A percentile compares a stretch with the other conserved stretches of the same genome.
Conservation (phyloP, 495 filamentous ascomycete genomes). For the Podospora appendiculata region DNA sequence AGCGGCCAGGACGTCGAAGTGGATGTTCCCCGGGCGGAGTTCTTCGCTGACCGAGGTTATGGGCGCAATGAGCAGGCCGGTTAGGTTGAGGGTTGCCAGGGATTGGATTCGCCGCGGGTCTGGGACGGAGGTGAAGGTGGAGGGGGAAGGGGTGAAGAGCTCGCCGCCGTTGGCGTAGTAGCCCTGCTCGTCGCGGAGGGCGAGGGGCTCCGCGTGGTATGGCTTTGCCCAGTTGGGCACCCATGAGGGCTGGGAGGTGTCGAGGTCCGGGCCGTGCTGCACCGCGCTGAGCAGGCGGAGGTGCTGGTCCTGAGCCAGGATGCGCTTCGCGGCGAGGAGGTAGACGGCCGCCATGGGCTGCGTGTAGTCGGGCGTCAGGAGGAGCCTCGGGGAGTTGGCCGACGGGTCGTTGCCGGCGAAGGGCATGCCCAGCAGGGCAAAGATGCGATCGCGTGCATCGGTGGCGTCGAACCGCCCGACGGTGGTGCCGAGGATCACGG, state of each 20-base stretch:
- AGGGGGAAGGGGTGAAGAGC: background rate
- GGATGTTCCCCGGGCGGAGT: background rate
- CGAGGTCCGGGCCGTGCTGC: constrained; percentile 4
- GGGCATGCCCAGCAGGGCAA: constrained; percentile 6
- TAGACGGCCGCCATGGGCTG: background rate
- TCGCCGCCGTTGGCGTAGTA: constrained; percentile 9
- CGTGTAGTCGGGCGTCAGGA: constrained; percentile 2
- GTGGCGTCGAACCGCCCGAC: constrained; percentile 3
- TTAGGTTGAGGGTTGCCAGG: too few relatives aligned
- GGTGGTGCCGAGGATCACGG: constrained; percentile 3
- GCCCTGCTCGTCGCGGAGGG: constrained; percentile 4
- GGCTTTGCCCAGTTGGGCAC: constrained; percentile 3
- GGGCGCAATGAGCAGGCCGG: too few relatives aligned
- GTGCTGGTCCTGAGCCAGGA: constrained; percentile 6
- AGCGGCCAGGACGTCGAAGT: background rate
- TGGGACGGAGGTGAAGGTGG: background rate
- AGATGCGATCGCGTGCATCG: constrained; percentile 7
- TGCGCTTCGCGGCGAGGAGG: background rate
- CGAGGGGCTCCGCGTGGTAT: constrained; percentile 4
- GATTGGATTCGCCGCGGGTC: background rate
- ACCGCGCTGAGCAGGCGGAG: constrained; percentile 4
- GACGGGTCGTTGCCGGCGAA: constrained; percentile 7
- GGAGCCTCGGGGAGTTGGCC: background rate
- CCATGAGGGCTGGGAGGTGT: constrained; percentile 2
- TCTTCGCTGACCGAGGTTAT: background rate